These are phyloP conservation scores for Mycena kentingensis DNA, from an alignment of 768 basidiomycete species.

Conservation along the genomic window DNA sequence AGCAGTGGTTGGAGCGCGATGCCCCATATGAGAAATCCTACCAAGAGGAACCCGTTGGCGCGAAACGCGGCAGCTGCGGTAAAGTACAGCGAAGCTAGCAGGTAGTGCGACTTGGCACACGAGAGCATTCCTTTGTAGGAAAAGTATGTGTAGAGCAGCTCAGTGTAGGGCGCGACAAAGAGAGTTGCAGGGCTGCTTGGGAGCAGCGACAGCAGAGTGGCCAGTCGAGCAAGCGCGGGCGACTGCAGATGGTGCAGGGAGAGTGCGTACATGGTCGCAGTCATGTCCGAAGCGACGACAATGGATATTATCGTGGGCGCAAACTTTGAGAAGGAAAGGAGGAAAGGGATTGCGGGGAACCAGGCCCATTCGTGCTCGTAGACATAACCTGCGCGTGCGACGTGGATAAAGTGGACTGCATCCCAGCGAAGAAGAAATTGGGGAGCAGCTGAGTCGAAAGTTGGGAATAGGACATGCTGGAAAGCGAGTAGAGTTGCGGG, in stretches of 20 bases:
- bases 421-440: slow-evolving; percentile 79
- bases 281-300: slow-evolving; percentile 42
- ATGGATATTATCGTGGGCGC: slow-evolving; percentile 36
- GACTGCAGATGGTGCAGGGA: slow-evolving; percentile 59
- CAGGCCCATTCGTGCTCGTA: slow-evolving; percentile 91
- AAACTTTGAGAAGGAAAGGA: slow-evolving; percentile 35
- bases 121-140: slow-evolving; percentile 77
- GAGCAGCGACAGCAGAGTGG: slow-evolving; percentile 70
- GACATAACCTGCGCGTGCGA: slow-evolving; percentile 57
- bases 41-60: slow-evolving; percentile 75
- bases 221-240: slow-evolving; percentile 58
- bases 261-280: slow-evolving; percentile 56
- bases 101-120: slow-evolving; percentile 52
- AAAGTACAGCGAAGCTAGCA: slow-evolving; percentile 61
- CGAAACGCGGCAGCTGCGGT: slow-evolving; percentile 65
- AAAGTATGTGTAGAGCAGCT: slow-evolving; percentile 83
- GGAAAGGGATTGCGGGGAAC: slow-evolving; percentile 64
- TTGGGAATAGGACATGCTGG: slow-evolving; percentile 10
- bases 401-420: slow-evolving; percentile 72
- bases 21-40: slow-evolving; percentile 81
- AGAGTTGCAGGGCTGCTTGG: slow-evolving; percentile 79
- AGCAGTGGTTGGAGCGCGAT: slow-evolving; percentile 59
- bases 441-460: slow-evolving; percentile 31
- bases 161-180: slow-evolving; percentile 72
- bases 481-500: slow-evolving; percentile 2